Percentiles rank a stretch among this genome's conserved stretches.
phyloP scores from a whole-genome alignment of 495 filamentous ascomycete species.

The Hyaloscypha finlandica region DNA sequence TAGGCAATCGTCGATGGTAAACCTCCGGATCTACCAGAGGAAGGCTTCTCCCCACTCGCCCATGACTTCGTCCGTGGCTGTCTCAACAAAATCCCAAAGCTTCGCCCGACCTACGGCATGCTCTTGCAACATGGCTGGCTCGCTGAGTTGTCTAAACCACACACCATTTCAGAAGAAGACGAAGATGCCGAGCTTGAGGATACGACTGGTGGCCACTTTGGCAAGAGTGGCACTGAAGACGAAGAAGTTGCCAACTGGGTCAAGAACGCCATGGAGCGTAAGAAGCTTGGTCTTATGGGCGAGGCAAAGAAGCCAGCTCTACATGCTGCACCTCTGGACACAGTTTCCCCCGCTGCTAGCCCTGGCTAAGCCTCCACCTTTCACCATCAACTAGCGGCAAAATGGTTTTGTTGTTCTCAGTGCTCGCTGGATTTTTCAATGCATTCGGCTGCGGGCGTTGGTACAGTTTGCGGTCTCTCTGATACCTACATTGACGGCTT shows the following conservation, averaged over 20 bases:
- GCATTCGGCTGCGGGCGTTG: background rate
- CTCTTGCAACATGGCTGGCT: conserved; percentile 90
- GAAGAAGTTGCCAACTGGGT: conserved; percentile 87
- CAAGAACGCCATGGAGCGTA: conserved; percentile 63
- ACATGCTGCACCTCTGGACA: conserved; percentile 75
- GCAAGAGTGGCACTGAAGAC: conserved; percentile 47
- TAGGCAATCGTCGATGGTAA: conserved; percentile 98
- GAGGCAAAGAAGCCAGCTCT: conserved; percentile 66
- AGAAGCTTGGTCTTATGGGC: conserved; percentile 51
- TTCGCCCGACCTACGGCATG: conserved; percentile 87
- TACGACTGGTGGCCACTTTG: conserved; percentile 47
- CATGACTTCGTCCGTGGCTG: conserved; percentile 87
- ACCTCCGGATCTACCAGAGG: conserved; percentile 77
- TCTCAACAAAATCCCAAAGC: conserved; percentile 87
- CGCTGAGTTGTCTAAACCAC: conserved; percentile 74
- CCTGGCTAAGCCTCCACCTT: conserved; percentile 12
- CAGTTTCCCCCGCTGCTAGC: conserved; percentile 41
- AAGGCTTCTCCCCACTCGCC: conserved; percentile 76
- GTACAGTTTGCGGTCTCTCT: background rate
- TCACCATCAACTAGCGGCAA: background rate
- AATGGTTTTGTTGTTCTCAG: background rate
- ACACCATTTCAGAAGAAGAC: conserved; percentile 74
- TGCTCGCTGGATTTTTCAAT: background rate
- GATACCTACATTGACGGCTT: background rate
- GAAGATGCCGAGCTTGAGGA: conserved; percentile 52